Percentiles rank a stretch among this genome's conserved stretches.
Evolutionary conservation across 2,329 filamentous ascomycete genomes (phyloP).

Genomic region (Colletotrichum kahawae): DNA sequence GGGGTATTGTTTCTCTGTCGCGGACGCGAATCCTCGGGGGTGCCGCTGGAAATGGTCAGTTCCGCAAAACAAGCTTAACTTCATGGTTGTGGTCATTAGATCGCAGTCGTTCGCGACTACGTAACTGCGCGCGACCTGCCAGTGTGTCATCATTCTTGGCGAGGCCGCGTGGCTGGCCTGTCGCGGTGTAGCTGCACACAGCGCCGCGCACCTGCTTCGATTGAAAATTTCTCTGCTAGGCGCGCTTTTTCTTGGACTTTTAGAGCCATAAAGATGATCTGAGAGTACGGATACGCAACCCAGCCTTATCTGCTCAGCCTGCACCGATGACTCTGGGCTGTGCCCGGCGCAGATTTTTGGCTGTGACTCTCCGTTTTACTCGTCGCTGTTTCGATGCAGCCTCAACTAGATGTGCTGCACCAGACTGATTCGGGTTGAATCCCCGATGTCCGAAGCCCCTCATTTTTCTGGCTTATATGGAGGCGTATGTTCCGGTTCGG

Average conservation of each 20-base stretch:
- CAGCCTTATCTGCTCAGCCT: neutral
- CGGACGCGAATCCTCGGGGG: neutral
- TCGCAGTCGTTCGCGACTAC: neutral
- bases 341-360: neutral
- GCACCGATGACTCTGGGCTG: neutral
- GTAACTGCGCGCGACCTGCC: neutral
- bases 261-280: neutral
- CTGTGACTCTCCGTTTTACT: neutral
- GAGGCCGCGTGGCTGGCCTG: neutral
- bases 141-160: neutral
- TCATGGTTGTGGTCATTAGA: neutral
- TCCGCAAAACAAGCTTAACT: conserved; percentile 9
- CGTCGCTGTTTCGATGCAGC: neutral
- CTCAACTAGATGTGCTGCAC: neutral
- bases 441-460: neutral
- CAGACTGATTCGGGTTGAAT: neutral
- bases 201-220: neutral
- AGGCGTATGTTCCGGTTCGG: too few relatives aligned
- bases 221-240: neutral
- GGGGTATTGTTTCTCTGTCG: neutral
- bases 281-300: neutral
- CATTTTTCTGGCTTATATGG: neutral
- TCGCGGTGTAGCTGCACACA: neutral
- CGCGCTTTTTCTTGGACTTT: neutral
- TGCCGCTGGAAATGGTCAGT: neutral